Conservation (phyloP, 1,139 yeast species). For the Ogataea hybrid region DNA sequence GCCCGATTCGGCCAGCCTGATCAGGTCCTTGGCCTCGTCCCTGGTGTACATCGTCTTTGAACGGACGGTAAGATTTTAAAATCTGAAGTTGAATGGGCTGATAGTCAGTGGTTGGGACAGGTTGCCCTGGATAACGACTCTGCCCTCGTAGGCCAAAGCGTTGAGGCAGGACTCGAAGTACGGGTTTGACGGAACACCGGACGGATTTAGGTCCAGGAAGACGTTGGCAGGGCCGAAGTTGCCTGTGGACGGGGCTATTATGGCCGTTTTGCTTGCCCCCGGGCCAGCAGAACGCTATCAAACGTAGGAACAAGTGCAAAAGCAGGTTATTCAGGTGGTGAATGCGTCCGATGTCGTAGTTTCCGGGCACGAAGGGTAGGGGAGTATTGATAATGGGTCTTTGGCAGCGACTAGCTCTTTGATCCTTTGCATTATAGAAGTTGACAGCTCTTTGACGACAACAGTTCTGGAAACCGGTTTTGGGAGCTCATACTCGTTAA, state of each 20-base stretch:
- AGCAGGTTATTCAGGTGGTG: too few species aligned
- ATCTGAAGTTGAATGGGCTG: too few species aligned
- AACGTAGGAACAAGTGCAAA: too few species aligned
- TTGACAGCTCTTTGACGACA: not conserved
- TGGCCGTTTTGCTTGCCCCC: too few species aligned
- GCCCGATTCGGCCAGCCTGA: constrained; percentile 1
- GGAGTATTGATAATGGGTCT: not conserved
- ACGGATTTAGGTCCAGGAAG: constrained; percentile 1
- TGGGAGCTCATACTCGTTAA: not conserved
- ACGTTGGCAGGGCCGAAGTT: constrained; percentile 5
- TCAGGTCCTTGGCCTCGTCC: constrained; percentile 3
- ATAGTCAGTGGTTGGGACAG: too few species aligned
- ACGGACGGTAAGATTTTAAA: too few species aligned
- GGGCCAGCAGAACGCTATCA: too few species aligned
- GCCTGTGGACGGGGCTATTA: too few species aligned
- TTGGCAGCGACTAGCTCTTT: not conserved
- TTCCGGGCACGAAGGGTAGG: constrained; percentile 4
- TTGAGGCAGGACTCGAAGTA: too few species aligned
- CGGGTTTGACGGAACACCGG: too few species aligned
- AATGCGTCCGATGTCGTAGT: constrained; percentile 1
- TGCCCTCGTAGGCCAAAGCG: too few species aligned
- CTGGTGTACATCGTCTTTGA: constrained; percentile 6
- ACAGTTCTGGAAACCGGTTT: not conserved
- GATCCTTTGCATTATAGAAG: not conserved
- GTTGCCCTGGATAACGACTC: too few species aligned